Conservation (phyloP, 371 early-diverging fungal species). For the Dichotomocladium elegans region DNA sequence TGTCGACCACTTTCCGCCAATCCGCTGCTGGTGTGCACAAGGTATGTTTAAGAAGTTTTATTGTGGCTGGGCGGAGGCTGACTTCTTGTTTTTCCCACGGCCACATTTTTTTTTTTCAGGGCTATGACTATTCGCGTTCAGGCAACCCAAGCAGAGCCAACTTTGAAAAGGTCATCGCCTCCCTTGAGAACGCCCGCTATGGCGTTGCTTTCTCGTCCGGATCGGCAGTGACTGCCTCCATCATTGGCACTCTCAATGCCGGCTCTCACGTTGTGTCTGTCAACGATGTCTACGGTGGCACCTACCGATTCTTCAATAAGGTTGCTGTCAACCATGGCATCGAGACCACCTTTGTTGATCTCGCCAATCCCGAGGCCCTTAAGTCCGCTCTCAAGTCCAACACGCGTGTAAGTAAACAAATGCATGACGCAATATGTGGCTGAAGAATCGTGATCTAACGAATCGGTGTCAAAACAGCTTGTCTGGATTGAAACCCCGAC, state of each 20-base stretch:
- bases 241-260: conserved; percentile 65
- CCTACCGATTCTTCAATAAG: conserved; percentile 95
- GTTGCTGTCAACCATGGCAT: conserved; percentile 73
- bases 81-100: conserved; percentile 13
- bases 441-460: neutral
- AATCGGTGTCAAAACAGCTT: conserved; percentile 25
- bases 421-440: neutral
- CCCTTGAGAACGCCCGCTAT: conserved; percentile 85
- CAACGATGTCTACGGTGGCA: conserved; percentile 97
- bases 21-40: conserved; percentile 85
- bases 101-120: conserved; percentile 44
- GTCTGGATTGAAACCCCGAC: conserved; percentile 97
- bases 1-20: conserved; percentile 96
- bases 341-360: conserved; percentile 87
- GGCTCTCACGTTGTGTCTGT: conserved; percentile 89
- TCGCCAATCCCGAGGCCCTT: conserved; percentile 72
- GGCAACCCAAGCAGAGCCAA: conserved; percentile 91
- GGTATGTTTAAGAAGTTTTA: too few relatives aligned
- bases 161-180: conserved; percentile 91
- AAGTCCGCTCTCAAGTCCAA: conserved; percentile 63
- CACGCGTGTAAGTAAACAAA: conserved; percentile 52
- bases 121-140: conserved; percentile 94
- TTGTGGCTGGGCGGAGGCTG: too few relatives aligned
- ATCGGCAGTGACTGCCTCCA: conserved; percentile 88
- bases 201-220: conserved; percentile 96